Evolutionary conservation across 2,329 filamentous ascomycete species (phyloP).

Genomic region (Apiospora kogelbergensis): DNA sequence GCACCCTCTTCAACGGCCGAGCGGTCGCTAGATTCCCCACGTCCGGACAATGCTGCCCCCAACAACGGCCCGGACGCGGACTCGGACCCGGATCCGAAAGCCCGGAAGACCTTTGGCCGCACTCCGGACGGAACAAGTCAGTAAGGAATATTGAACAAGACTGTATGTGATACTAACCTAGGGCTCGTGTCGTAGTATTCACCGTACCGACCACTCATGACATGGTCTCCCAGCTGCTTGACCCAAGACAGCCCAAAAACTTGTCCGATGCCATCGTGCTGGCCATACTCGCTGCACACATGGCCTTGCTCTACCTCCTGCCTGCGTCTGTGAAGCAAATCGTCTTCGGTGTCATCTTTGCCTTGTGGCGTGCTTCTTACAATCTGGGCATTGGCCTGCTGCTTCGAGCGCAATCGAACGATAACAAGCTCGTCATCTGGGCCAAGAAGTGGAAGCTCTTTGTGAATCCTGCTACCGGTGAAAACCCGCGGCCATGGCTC

Average conservation of each 20-base stretch:
- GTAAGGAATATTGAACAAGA: slow-evolving; percentile 33
- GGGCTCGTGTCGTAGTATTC: slow-evolving; percentile 65
- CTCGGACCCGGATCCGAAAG: slow-evolving; percentile 25
- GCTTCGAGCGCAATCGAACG: slow-evolving; percentile 85
- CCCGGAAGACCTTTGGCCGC: slow-evolving; percentile 81
- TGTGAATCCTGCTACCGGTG: slow-evolving; percentile 75
- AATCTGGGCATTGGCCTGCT: slow-evolving; percentile 93
- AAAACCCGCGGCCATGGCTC: slow-evolving; percentile 78
- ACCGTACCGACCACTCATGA: slow-evolving; percentile 95
- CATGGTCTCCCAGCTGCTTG: slow-evolving; percentile 97
- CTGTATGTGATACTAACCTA: slow-evolving; percentile 17
- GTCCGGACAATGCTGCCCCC: slow-evolving; percentile 15
- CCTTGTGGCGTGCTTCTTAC: slow-evolving; percentile 91
- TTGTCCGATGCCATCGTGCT: slow-evolving; percentile 82
- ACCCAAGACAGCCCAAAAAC: slow-evolving; percentile 94
- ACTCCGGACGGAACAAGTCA: slow-evolving; percentile 88
- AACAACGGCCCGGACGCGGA: slow-evolving; percentile 15
- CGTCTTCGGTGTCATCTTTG: slow-evolving; percentile 78
- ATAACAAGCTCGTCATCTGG: slow-evolving; percentile 83
- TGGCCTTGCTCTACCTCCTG: slow-evolving; percentile 71
- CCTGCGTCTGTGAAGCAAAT: slow-evolving; percentile 70
- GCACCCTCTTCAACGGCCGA: slow-evolving; percentile 16
- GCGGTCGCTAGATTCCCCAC: slow-evolving; percentile 15
- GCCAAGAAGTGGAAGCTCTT: slow-evolving; percentile 85
- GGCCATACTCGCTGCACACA: slow-evolving; percentile 72